Conservation (phyloP, 805 yeast species). For the Wickerhamia fluorescens region DNA sequence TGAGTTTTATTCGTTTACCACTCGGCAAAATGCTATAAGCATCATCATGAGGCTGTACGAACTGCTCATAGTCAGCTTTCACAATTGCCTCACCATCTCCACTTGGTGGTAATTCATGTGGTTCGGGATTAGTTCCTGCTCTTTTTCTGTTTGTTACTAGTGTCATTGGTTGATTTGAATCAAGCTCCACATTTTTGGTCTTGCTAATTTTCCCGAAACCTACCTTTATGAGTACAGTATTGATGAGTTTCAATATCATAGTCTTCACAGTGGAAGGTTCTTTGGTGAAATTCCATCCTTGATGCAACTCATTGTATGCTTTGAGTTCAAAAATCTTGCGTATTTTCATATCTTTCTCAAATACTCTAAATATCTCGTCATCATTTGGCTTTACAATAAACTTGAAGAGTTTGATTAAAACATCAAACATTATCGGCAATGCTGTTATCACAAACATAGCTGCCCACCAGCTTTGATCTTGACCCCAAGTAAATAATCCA, state of each 20-base stretch:
- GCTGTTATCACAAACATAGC: constrained; percentile 49
- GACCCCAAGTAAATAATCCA: constrained; percentile 73
- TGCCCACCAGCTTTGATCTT: constrained; percentile 85
- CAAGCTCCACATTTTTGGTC: constrained; percentile 7
- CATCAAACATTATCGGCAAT: constrained; percentile 61
- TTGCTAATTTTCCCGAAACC: constrained; percentile 2
- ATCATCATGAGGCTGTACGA: constrained; percentile 16
- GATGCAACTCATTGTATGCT: constrained; percentile 65
- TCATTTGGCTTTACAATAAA: constrained; percentile 59
- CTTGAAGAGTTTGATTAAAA: constrained; percentile 51
- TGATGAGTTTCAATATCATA: constrained; percentile 6
- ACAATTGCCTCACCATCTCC: constrained; percentile 22
- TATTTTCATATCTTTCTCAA: constrained; percentile 64
- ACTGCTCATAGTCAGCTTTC: constrained; percentile 22
- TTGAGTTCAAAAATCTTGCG: constrained; percentile 65
- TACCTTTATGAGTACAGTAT: constrained; percentile 12
- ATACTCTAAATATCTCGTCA: constrained; percentile 67
- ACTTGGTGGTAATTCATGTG: constrained; percentile 47
- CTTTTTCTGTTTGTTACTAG: constrained; percentile 32
- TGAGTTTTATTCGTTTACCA: constrained; percentile 46
- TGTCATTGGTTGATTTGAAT: constrained; percentile 9
- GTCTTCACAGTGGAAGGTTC: constrained; percentile 29
- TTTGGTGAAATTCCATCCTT: constrained; percentile 67
- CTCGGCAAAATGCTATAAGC: constrained; percentile 64
- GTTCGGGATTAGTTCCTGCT: constrained; percentile 40